phyloP scores from a whole-genome alignment of 345 rosid genomes.

The Cardamine occulta region DNA sequence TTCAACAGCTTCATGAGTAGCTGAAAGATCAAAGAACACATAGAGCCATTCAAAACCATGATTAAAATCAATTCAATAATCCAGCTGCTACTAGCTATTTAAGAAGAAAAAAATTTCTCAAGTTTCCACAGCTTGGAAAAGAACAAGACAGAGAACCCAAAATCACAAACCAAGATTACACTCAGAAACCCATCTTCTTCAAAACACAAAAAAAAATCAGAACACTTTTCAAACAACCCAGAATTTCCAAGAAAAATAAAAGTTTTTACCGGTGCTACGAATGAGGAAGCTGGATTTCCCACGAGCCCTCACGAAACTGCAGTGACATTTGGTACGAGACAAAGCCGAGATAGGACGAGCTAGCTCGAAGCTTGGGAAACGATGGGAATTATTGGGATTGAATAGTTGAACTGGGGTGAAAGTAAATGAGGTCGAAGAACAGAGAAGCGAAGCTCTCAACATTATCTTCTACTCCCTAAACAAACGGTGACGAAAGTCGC shows the following conservation, averaged over 20 bases:
- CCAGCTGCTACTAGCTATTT: background rate
- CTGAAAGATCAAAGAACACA: constrained; percentile 41
- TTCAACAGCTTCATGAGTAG: constrained; percentile 58
- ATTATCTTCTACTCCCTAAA: constrained; percentile 39
- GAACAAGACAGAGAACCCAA: background rate
- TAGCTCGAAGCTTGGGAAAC: constrained; percentile 9
- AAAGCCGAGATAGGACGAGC: constrained; percentile 34
- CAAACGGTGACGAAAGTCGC: background rate
- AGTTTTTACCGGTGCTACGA: constrained; percentile 48
- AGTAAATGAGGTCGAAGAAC: constrained; percentile 48
- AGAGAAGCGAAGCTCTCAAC: constrained; percentile 52
- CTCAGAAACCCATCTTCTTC: too few species aligned
- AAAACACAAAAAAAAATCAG: background rate
- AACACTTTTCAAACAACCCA: background rate
- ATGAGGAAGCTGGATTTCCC: constrained; percentile 40
- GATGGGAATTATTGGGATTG: constrained; percentile 15
- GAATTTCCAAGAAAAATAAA: background rate
- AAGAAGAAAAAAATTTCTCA: background rate
- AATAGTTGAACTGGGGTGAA: constrained; percentile 29
- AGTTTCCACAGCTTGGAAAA: constrained; percentile 34
- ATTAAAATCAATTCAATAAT: background rate
- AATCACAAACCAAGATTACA: background rate
- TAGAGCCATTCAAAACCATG: background rate
- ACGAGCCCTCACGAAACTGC: constrained; percentile 33
- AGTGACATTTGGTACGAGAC: constrained; percentile 35